Base-by-base conservation (phyloP, 2,329 filamentous ascomycete species). In the Botrytis cinerea region DNA sequence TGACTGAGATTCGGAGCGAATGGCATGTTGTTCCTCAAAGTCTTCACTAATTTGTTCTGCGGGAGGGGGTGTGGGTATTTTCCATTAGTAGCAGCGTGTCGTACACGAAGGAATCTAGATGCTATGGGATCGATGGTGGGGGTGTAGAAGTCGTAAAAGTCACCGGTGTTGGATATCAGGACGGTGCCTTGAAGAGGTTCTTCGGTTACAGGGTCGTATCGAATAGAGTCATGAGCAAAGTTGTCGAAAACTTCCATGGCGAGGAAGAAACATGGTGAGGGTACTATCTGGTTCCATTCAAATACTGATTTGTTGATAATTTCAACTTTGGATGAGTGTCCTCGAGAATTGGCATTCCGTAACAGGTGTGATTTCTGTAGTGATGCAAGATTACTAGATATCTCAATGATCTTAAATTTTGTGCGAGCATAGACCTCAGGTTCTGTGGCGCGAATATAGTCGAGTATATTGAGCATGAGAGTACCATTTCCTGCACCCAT, bases 231-330 rank as follows among this genome's bases (percentile, higher is more conserved):
- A 84, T 99, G 97, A 51, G 94, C 91, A 81, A 99, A 98, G 84
- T 99, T 99, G 85, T 99, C 96, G 80, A 98, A 97, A 77, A 99
- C 96, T 83, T 99, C 96, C 83, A 99, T 92, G 62, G 95, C 96
- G 60, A 99, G 89, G 86, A 99, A 98, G 86, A 97, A 99, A 85
- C 96, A 98, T 0, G 95, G 96, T 4, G 92, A 93, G 14, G 94
- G 92, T n/a, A 98, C 93, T 77, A 92, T 93, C 64, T 89, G 89
- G 76, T 92, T 86, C 95, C 96, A 99, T 82, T 97, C 94, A 81
- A 99, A 98, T 81, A 99, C 93, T 80, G 93, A 97, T 78, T 90
- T 89, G 84, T 98, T 98, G 83, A 98, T 91, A 81, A 99, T 97
- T 79, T 97, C 93, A 73, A 98, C 94, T 80, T 94, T 95, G 80